Evolutionary conservation across 305 asterid genomes (phyloP), one percentile per base, ranked within the genome.

Genomic region (Solanum hybrid): DNA sequence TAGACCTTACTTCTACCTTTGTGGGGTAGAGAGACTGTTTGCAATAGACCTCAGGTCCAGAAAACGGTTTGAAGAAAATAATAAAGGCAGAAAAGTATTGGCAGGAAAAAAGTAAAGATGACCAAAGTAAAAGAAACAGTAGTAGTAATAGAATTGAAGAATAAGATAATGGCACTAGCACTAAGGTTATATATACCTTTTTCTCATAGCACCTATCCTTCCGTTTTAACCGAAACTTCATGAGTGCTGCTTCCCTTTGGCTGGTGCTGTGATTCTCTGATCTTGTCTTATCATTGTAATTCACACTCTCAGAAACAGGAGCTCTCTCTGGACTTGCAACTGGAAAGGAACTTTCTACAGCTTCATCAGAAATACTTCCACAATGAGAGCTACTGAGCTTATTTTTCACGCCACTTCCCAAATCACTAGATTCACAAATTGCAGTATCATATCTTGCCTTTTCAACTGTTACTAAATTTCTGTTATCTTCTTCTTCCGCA

Each of bases 181-280:
- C 41, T 6, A 61, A 31, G 24, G 15, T 90, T 85, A 37, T 79
- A 31, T 17, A 45, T 90, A 77, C 91, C 90, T 87, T 90, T 65
- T 90, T 90, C 36, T 87, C 91, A 37, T 26, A 87, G 87, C 91
- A 90, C 76, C 88, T 86, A 65, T 88, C 91, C 34, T 90, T 90
- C 41, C 91, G 84, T 90, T 90, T 90, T 79, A 90, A 38, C 29
- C 85, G 83, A 24, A 65, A 90, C 91, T 87, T 87, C 61, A 87
- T 29, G 22, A 90, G 83, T 2, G 90, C 90, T 39, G 88, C 90
- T 87, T 65, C 88, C 84, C 91, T 90, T 86, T 85, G 79, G n/a
- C 87, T 90, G 89, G 36, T 76, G 87, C 7, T 31, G 22, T 77
- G 87, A 86, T 41, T 85, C 81, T 78, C 89, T 76, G 68, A 84